Base-by-base conservation (phyloP, 768 basidiomycete genomes). In the Collybia nuda region DNA sequence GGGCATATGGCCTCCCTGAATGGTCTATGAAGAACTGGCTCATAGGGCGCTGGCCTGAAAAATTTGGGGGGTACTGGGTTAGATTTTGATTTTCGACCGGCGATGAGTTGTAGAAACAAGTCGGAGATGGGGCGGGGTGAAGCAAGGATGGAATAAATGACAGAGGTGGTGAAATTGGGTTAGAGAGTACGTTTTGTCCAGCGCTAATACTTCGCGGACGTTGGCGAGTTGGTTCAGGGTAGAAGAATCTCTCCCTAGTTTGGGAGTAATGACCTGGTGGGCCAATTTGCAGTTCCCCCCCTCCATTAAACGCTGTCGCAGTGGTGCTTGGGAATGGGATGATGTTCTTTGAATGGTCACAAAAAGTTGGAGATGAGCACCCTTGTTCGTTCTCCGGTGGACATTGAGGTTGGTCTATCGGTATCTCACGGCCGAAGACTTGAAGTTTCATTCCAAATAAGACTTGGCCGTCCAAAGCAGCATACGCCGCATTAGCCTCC, bases 401-500 rank as follows among this genome's bases (percentile, higher is more conserved):
- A 11, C 12, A 11, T 11, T 32, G 51, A 15, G 46, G 23, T 15
- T 50, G 22, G n/a, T 57, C 54, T 22, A 41, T 18, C 2, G 51
- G 32, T 19, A 43, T 47, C 19, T 52, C 40, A 7, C 71, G 69
- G 24, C 68, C 70, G 47, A 69, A 69, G 43, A 80, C 68, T 12
- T 63, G 67, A 22, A 88, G 66, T 44, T 71, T 76, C 68, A 79
- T 76, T 29, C 80, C 83, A 46, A 80, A 79, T 29, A 81, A 61
- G 40, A 68, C 63, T 32, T 73, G 73, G 2, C 74, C 73, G 41
- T 86, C 60, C 17, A 92, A 67, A 40, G 69, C 69, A 40, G 67
- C 63, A 57, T 70, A 76, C 12, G 88, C 87, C 9, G 62, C 58
- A 35, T 73, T 67, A 5, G 86, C 82, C 35, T 77, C 75, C 21